A percentile compares a stretch with the other conserved stretches of the same genome.
Evolutionary conservation across 1,284 basidiomycete genomes (phyloP).

Genomic region (Pascua guehoae): DNA sequence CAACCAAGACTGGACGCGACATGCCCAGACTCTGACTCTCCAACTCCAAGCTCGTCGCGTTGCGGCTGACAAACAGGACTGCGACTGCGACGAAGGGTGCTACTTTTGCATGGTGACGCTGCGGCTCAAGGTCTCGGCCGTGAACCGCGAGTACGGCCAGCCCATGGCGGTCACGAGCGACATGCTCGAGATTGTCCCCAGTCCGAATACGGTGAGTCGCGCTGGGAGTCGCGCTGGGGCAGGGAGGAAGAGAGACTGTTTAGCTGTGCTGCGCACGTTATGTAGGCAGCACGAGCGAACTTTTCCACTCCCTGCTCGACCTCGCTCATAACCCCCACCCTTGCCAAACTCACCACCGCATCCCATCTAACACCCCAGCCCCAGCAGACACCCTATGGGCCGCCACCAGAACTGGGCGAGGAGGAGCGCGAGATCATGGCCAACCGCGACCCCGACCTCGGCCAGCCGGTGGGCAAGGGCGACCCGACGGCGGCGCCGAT

Average conservation of each 20-base stretch:
- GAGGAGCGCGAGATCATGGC: conserved; percentile 40
- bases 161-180: conserved; percentile 46
- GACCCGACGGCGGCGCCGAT: conserved; percentile 64
- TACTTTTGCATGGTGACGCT: conserved; percentile 49
- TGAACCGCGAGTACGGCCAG: conserved; percentile 22
- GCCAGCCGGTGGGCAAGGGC: conserved; percentile 83
- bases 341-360: not conserved
- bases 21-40: not conserved
- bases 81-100: conserved; percentile 50
- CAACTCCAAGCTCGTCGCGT: not conserved
- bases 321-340: too few relatives aligned
- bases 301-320: not conserved
- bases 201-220: conserved; percentile 26
- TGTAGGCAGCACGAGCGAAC: conserved; percentile 16
- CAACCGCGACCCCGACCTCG: conserved; percentile 72
- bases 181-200: conserved; percentile 44
- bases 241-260: too few relatives aligned
- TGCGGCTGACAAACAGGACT: conserved; percentile 33
- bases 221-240: too few relatives aligned
- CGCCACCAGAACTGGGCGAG: conserved; percentile 33
- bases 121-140: conserved; percentile 37
- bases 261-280: too few relatives aligned
- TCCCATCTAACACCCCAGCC: conserved; percentile 9
- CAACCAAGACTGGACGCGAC: not conserved
- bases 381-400: conserved; percentile 33